Conservation (phyloP, 1,284 basidiomycete species). For the Mycena citricolor region DNA sequence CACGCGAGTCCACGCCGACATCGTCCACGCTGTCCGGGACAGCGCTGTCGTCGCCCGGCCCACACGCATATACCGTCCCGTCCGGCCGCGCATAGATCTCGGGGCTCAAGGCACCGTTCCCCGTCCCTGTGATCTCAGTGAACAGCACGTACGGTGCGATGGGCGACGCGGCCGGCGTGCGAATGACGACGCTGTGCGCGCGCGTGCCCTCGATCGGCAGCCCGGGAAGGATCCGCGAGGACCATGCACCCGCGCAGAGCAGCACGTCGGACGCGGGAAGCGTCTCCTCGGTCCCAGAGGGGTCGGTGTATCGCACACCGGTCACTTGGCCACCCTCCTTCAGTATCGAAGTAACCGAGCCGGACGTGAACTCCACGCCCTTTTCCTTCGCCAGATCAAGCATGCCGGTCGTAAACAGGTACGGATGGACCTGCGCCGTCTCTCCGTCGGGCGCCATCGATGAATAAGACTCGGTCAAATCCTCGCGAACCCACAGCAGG, state of each 20-base stretch:
- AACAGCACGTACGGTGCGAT: conserved; percentile 68
- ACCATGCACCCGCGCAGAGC: conserved; percentile 87
- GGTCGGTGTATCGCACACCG: conserved; percentile 51
- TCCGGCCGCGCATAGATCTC: conserved; percentile 73
- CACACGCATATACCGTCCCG: conserved; percentile 69
- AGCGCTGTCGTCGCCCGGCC: conserved; percentile 58
- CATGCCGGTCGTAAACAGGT: conserved; percentile 78
- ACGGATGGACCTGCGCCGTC: conserved; percentile 83
- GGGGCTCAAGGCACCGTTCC: conserved; percentile 40
- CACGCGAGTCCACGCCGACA: conserved; percentile 49
- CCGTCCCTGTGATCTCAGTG: conserved; percentile 48
- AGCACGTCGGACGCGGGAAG: conserved; percentile 66
- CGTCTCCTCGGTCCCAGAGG: conserved; percentile 32
- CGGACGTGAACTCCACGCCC: conserved; percentile 44
- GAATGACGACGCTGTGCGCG: conserved; percentile 70
- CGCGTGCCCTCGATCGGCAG: conserved; percentile 61
- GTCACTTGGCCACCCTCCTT: conserved; percentile 36
- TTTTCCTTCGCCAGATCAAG: conserved; percentile 62
- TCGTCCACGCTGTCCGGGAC: conserved; percentile 64
- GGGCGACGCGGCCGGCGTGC: conserved; percentile 36
- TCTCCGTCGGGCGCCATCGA: conserved; percentile 58
- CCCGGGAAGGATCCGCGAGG: conserved; percentile 51
- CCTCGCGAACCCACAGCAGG: conserved; percentile 60
- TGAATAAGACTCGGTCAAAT: conserved; percentile 58
- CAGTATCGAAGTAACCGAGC: conserved; percentile 22